Evolutionary conservation across 164 flowering plant species (phyloP).

Genomic region (Piper betle): DNA sequence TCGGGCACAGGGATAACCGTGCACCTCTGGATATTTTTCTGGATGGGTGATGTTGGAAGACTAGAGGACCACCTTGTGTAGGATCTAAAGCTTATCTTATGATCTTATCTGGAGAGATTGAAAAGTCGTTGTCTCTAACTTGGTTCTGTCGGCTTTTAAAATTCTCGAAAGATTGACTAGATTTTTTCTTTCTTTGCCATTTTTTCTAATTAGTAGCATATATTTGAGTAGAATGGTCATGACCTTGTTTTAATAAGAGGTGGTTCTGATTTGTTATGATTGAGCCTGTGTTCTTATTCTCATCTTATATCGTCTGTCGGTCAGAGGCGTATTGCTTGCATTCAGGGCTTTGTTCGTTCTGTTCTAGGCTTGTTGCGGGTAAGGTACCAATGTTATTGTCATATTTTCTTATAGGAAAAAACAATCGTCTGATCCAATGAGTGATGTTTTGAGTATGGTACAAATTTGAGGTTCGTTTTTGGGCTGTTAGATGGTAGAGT

Average conservation of each 20-base stretch:
- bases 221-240: too few species aligned
- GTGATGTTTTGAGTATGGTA: not conserved
- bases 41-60: conserved; percentile 1
- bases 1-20: too few species aligned
- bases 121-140: not conserved
- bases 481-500: not conserved
- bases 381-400: not conserved
- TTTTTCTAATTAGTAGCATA: not conserved
- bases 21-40: not conserved
- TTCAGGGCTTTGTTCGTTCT: not conserved
- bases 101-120: not conserved
- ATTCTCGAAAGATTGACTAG: too few species aligned
- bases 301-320: too few species aligned
- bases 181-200: not conserved
- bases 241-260: too few species aligned
- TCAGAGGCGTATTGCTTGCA: not conserved
- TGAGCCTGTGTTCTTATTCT: too few species aligned
- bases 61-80: too few species aligned
- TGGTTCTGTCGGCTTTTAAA: not conserved
- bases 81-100: not conserved
- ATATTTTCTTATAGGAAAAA: too few species aligned
- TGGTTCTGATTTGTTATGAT: too few species aligned
- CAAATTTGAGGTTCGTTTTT: not conserved
- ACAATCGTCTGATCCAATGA: not conserved
- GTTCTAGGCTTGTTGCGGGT: too few species aligned